Evolutionary conservation across 2,329 filamentous ascomycete genomes (phyloP).

Genomic region (Monilinia aucupariae): DNA sequence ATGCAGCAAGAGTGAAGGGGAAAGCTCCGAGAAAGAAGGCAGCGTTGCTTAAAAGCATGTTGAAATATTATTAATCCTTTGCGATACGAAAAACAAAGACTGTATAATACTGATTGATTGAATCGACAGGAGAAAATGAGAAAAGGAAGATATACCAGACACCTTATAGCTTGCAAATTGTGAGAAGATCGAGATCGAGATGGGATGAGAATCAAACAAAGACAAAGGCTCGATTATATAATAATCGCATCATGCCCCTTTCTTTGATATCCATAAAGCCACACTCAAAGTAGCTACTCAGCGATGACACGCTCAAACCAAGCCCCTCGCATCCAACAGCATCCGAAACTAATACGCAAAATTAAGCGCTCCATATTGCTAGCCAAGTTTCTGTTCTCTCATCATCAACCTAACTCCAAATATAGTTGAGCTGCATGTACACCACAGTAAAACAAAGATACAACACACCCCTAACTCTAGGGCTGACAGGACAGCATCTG

Average conservation of each 20-base stretch:
- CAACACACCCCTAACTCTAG: not conserved
- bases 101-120: not conserved
- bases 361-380: not conserved
- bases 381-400: conserved; percentile 2
- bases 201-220: not conserved
- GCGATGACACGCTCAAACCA: not conserved
- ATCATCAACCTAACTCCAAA: not conserved
- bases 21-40: conserved; percentile 23
- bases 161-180: not conserved
- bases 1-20: conserved; percentile 25
- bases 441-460: not conserved
- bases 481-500: not conserved
- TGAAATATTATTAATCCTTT: conserved; percentile 14
- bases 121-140: not conserved
- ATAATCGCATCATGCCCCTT: not conserved
- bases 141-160: not conserved
- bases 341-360: not conserved
- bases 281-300: not conserved
- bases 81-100: not conserved
- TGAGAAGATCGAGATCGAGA: not conserved
- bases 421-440: not conserved
- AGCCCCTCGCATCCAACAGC: not conserved
- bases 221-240: not conserved
- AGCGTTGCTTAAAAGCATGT: conserved; percentile 32
- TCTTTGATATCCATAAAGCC: not conserved